Evolutionary conservation across 441 rosid species (phyloP).

Genomic region (Francoa sonchifolia): DNA sequence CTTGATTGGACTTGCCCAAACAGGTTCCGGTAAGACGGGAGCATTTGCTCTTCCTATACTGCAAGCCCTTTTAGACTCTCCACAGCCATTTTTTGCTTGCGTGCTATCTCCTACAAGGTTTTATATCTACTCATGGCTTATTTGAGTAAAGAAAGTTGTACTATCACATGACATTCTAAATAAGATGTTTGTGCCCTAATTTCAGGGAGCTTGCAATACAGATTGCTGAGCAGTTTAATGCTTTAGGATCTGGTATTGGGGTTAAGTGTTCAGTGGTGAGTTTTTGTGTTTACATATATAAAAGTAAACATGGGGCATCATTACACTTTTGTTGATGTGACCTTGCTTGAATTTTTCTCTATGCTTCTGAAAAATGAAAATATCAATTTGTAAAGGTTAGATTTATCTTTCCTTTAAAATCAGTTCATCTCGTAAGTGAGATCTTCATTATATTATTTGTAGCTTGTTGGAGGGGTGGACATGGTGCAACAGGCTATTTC

Average conservation of each 20-base stretch:
- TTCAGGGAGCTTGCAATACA: slow-evolving; percentile 86
- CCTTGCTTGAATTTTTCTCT: too few species aligned
- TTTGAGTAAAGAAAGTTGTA: not conserved
- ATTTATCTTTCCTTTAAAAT: slow-evolving; percentile 1
- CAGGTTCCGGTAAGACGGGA: slow-evolving; percentile 94
- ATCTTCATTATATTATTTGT: slow-evolving; percentile 1
- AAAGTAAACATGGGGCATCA: too few species aligned
- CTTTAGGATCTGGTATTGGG: slow-evolving; percentile 66
- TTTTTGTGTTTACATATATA: too few species aligned
- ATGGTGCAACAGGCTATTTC: slow-evolving; percentile 67
- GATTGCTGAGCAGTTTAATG: slow-evolving; percentile 93
- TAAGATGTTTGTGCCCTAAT: not conserved
- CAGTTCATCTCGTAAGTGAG: too few species aligned
- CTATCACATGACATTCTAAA: not conserved
- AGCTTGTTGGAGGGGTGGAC: slow-evolving; percentile 98
- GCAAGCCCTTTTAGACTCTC: slow-evolving; percentile 62
- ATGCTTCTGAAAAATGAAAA: too few species aligned
- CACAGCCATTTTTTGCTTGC: slow-evolving; percentile 75
- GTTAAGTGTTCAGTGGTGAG: slow-evolving; percentile 82
- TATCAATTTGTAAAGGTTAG: too few species aligned
- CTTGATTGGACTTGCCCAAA: slow-evolving; percentile 89
- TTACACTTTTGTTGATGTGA: too few species aligned
- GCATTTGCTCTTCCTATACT: slow-evolving; percentile 89
- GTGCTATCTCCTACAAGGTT: slow-evolving; percentile 92
- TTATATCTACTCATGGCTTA: not conserved